Base-by-base conservation (phyloP, 1,284 basidiomycete species). In the Gymnopus androsaceus region DNA sequence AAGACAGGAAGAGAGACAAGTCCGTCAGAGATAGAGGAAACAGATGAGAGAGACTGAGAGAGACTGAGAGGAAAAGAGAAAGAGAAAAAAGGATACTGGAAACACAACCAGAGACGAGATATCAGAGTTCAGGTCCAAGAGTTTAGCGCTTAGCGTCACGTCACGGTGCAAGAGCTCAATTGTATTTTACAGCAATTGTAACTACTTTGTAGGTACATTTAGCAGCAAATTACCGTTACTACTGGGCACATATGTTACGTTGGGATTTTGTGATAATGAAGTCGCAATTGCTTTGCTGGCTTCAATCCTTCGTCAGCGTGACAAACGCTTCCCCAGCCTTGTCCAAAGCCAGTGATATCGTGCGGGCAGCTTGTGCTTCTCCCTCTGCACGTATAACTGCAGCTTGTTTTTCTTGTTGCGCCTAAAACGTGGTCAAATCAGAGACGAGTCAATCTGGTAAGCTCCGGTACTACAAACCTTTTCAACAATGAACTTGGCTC, bases 351-450 rank as follows among this genome's bases (percentile, higher is more conserved):
- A 80, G 83, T 14, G 94, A 96, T 68, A 99, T 98, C 56, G 94
- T 95, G 56, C 85, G 77, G 5, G 95, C 95, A 8, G 96, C 97
- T 76, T 99, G 95, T 3, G 96, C 96, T 77, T 99, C 96, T 59
- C 97, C 97, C 73, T 99, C 96, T 1, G 97, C 95, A 55, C 97
- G 87, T 61, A 99, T 98, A 61, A 99, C 95, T 5, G 94, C 89
- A 1, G 96, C 97, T 78, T 99, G 96, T 57, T 95, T 88, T 74
- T 99, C 97, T 89, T 99, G 97, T 72, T 99, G 96, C 33, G 97
- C 94, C 91, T 94, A n/a, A 12, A 34, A 23, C 11, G 9, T 15
- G 19, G 14, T 42, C 14, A 41, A n/a, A 48, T 33, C 11, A 15
- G 46, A 42, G 27, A 19, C 60, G 27, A 41, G 27, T 11, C 28